phyloP scores from a whole-genome alignment of 2,329 filamentous ascomycete species.

The Teratosphaeria zuluensis region DNA sequence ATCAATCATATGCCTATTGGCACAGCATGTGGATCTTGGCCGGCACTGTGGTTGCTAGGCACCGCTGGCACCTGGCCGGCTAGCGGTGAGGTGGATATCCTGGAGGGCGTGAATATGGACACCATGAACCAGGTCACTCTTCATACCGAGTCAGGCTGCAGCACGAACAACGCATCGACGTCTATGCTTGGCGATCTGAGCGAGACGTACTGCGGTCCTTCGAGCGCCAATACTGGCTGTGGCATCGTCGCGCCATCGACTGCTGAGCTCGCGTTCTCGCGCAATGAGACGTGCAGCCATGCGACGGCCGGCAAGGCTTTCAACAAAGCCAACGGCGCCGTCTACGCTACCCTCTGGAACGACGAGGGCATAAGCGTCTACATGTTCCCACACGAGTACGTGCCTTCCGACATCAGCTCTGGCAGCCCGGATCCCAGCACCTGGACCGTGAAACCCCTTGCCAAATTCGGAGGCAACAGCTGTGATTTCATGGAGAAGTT shows the following conservation, averaged over 20 bases:
- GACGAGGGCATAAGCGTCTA: conserved; percentile 61
- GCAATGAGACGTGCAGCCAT: conserved; percentile 12
- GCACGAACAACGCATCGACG: conserved; percentile 26
- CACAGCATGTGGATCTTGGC: conserved; percentile 43
- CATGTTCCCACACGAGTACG: conserved; percentile 64
- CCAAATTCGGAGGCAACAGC: conserved; percentile 52
- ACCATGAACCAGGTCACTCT: conserved; percentile 37
- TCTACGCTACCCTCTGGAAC: conserved; percentile 54
- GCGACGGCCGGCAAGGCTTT: conserved; percentile 40
- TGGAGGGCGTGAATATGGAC: conserved; percentile 39
- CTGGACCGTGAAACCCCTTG: conserved; percentile 59
- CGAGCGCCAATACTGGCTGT: conserved; percentile 14
- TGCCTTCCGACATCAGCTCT: conserved; percentile 54
- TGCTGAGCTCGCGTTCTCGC: background rate
- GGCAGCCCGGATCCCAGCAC: conserved; percentile 52
- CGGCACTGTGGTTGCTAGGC: conserved; percentile 36
- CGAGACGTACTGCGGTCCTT: conserved; percentile 10
- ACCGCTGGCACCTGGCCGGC: conserved; percentile 27
- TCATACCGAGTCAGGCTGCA: conserved; percentile 37
- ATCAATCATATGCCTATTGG: conserved; percentile 40
- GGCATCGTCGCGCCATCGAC: background rate
- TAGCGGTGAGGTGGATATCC: conserved; percentile 40
- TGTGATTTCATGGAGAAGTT: conserved; percentile 69
- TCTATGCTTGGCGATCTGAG: background rate
- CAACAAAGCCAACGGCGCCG: conserved; percentile 38